A percentile compares a stretch with the other conserved stretches of the same genome.
These are phyloP conservation scores for Silene vulgaris DNA, from an alignment of 179 eudicot genomes.

Conservation along the genomic window DNA sequence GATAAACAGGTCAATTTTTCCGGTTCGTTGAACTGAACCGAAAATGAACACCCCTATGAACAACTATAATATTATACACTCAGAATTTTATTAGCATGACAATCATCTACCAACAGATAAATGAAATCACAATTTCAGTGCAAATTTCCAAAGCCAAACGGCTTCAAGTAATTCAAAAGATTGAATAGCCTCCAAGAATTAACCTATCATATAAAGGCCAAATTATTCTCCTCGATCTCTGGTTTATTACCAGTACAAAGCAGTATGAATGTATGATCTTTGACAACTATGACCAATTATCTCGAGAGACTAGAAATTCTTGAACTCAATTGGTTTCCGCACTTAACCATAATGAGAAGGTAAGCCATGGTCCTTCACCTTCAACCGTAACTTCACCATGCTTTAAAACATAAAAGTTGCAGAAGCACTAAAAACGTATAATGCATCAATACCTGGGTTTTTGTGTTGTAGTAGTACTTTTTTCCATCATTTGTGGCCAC, in stretches of 20 bases:
- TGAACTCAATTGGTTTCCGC: neutral
- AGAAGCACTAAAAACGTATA: neutral
- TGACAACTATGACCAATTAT: neutral
- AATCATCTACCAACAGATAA: neutral
- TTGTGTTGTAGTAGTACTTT: conserved; percentile 76
- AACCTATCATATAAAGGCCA: neutral
- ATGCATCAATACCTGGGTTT: conserved; percentile 57
- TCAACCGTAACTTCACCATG: neutral
- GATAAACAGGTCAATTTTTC: too few relatives aligned
- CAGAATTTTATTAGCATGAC: neutral
- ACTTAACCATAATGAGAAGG: neutral
- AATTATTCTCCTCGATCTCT: neutral
- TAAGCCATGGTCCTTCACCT: neutral
- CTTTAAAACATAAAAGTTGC: neutral
- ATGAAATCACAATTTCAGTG: neutral
- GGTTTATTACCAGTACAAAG: neutral
- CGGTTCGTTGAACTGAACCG: too few relatives aligned
- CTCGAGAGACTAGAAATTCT: neutral
- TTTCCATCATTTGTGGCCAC: conserved; percentile 92
- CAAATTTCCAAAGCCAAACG: neutral
- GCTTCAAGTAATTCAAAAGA: neutral
- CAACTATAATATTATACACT: neutral
- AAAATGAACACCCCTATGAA: too few relatives aligned
- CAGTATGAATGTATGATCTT: neutral
- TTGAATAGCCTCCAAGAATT: neutral